These are phyloP conservation scores for Escovopsis sp. DNA, from an alignment of 2,329 filamentous ascomycete genomes.

Conservation along the genomic window DNA sequence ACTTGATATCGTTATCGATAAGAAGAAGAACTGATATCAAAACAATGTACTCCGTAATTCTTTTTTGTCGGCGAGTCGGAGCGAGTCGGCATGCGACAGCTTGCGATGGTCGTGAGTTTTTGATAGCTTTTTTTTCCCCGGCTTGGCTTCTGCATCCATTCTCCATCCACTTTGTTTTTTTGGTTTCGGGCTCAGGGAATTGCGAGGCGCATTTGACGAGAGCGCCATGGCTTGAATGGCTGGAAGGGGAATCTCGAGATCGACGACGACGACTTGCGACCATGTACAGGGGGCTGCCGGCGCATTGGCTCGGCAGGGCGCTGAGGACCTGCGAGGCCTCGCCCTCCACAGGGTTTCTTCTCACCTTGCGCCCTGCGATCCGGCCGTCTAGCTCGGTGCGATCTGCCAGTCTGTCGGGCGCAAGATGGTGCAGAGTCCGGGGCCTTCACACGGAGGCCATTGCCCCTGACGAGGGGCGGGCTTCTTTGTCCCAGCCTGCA, in stretches of 20 bases:
- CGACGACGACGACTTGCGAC: background rate
- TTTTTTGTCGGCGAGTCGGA: background rate
- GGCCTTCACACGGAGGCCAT: slow-evolving; percentile 14
- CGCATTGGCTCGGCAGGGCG: slow-evolving; percentile 28
- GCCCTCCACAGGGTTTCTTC: slow-evolving; percentile 24
- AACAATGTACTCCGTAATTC: too few species aligned
- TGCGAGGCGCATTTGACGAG: background rate
- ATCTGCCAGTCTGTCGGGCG: background rate
- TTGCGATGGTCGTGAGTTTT: background rate
- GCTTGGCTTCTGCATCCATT: background rate
- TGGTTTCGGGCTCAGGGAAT: background rate
- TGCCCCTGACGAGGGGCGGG: background rate
- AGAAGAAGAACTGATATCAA: too few species aligned
- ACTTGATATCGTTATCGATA: too few species aligned
- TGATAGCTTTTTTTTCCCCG: background rate
- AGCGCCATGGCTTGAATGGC: background rate
- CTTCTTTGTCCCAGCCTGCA: too few species aligned
- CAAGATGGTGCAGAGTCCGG: slow-evolving; percentile 8
- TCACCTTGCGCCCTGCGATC: slow-evolving; percentile 33
- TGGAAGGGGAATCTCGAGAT: background rate
- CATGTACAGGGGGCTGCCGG: slow-evolving; percentile 31
- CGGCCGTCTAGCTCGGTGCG: slow-evolving; percentile 12
- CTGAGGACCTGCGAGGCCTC: slow-evolving; percentile 26
- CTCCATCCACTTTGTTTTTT: background rate
- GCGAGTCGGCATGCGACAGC: background rate